A percentile compares a stretch with the other conserved stretches of the same genome.
Conservation (phyloP, 2,329 filamentous ascomycete species). For the Exophiala xenobiotica region DNA sequence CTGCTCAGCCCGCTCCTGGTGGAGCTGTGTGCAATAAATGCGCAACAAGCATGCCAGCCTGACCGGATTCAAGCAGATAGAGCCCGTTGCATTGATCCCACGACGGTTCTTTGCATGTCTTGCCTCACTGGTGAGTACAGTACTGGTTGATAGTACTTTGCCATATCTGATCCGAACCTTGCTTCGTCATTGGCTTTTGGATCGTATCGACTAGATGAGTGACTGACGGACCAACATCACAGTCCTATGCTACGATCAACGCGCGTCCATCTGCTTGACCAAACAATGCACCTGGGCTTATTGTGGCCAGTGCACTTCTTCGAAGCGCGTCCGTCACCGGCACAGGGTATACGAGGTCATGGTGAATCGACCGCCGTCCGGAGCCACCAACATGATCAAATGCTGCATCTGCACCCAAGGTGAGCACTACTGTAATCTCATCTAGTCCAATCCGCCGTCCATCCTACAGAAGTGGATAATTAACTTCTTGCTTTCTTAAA, state of each 20-base stretch:
- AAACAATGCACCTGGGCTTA: conserved; percentile 1
- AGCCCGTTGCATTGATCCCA: background rate
- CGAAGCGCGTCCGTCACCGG: background rate
- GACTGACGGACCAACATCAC: background rate
- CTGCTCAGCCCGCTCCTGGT: background rate
- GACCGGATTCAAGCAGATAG: background rate
- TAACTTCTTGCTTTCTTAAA: background rate
- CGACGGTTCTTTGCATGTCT: background rate
- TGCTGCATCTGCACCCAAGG: background rate
- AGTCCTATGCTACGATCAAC: background rate
- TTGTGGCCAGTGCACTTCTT: background rate
- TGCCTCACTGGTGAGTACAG: background rate
- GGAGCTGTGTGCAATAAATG: background rate
- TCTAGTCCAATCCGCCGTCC: no score
- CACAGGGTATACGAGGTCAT: background rate
- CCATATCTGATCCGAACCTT: no score
- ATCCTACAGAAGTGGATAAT: no score
- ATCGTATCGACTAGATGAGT: no score
- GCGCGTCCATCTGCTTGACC: background rate
- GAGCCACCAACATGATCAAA: background rate
- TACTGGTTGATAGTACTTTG: no score
- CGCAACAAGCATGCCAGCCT: background rate
- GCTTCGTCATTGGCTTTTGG: no score
- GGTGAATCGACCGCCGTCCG: background rate
- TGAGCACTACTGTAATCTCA: no score